Evolutionary conservation across 1,284 basidiomycete species (phyloP).

Genomic region (Volvariella volvacea): DNA sequence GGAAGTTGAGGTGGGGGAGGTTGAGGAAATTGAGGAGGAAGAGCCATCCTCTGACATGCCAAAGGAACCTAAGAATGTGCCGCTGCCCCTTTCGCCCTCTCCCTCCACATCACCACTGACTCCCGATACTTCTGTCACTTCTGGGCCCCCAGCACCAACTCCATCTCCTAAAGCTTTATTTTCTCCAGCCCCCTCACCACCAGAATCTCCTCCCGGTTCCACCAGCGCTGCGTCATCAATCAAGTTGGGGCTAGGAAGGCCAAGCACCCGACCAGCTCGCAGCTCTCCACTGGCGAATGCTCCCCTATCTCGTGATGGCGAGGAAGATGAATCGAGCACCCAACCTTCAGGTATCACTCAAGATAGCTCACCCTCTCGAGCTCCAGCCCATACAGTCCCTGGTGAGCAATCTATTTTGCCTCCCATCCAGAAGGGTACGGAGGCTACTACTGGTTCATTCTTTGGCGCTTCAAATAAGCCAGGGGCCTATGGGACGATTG

Average conservation of each 20-base stretch:
- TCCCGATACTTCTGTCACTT: not conserved
- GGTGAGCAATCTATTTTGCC: no score
- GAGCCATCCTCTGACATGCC: slow-evolving; percentile 14
- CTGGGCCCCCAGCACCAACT: no score
- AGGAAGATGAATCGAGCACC: slow-evolving; percentile 15
- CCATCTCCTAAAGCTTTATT: slow-evolving; percentile 47
- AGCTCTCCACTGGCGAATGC: slow-evolving; percentile 56
- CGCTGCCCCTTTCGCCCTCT: slow-evolving; percentile 31
- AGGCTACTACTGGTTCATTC: no score
- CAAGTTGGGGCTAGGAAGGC: slow-evolving; percentile 36
- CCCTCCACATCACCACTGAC: slow-evolving; percentile 38
- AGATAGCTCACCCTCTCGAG: no score
- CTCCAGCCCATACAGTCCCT: no score
- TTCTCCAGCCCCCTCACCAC: slow-evolving; percentile 15
- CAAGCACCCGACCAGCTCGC: slow-evolving; percentile 50
- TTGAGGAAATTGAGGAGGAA: slow-evolving; percentile 15
- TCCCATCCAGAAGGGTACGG: no score
- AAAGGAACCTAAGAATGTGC: slow-evolving; percentile 22
- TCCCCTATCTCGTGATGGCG: slow-evolving; percentile 34
- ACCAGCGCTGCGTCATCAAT: slow-evolving; percentile 30
- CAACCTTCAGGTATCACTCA: slow-evolving; percentile 22
- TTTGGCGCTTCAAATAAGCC: no score
- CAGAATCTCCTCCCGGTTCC: slow-evolving; percentile 16
- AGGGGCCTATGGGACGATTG: no score
- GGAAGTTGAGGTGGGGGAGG: slow-evolving; percentile 25